phyloP scores from a whole-genome alignment of 2,329 filamentous ascomycete genomes.

The Geosmithia flava region DNA sequence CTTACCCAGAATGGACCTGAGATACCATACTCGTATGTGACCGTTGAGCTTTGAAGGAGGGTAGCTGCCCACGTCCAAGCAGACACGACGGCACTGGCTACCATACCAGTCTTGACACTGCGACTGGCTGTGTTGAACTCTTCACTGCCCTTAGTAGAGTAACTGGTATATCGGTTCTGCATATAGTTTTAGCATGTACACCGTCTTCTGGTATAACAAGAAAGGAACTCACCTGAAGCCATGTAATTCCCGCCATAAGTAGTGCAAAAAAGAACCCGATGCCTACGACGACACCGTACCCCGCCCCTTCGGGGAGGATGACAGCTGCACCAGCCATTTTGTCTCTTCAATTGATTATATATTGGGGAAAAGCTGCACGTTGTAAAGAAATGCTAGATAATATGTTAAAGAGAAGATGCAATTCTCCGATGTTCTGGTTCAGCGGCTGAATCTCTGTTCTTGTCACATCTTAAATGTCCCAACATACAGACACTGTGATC shows the following conservation, averaged over 20 bases:
- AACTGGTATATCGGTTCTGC: conserved; percentile 49
- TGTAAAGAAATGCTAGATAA: too few species aligned
- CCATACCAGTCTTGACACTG: conserved; percentile 79
- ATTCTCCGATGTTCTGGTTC: too few species aligned
- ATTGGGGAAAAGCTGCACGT: too few species aligned
- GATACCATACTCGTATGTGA: conserved; percentile 70
- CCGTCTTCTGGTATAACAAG: conserved; percentile 19
- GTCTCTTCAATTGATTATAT: background rate
- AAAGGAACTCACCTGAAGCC: background rate
- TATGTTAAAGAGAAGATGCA: too few species aligned
- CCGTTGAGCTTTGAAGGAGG: conserved; percentile 64
- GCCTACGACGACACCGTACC: conserved; percentile 68
- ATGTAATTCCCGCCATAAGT: conserved; percentile 37
- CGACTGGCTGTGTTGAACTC: conserved; percentile 86
- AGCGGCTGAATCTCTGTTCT: too few species aligned
- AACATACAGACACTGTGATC: too few species aligned
- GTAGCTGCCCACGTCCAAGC: conserved; percentile 92
- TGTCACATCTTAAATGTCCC: too few species aligned
- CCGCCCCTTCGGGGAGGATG: conserved; percentile 45
- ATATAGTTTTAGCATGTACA: conserved; percentile 52
- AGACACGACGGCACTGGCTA: conserved; percentile 84
- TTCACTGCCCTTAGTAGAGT: conserved; percentile 28
- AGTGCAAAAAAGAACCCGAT: conserved; percentile 63
- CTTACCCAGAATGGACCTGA: conserved; percentile 31
- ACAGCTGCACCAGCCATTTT: background rate